Evolutionary conservation across 169 alveolate species (phyloP).

Genomic region (Prorocentrum cordatum): DNA sequence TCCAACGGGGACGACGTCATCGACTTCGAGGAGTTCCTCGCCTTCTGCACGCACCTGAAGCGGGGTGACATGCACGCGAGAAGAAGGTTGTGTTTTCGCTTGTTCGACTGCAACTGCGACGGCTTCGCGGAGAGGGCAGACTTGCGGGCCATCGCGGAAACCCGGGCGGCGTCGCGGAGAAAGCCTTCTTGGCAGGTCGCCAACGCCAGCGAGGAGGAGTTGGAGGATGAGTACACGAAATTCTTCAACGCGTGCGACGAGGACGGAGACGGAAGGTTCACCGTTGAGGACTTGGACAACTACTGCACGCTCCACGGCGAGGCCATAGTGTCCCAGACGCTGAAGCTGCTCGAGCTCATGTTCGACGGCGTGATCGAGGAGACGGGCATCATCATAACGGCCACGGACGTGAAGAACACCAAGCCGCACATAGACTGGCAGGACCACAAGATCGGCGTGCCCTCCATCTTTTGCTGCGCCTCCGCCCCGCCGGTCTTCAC

Average conservation of each 20-base stretch:
- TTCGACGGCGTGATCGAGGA: constrained; percentile 29
- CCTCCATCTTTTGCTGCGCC: constrained; percentile 35
- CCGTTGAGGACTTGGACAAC: constrained; percentile 46
- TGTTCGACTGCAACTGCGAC: constrained; percentile 37
- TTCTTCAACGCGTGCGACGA: constrained; percentile 45
- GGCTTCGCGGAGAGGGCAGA: constrained; percentile 55
- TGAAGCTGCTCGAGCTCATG: constrained; percentile 49
- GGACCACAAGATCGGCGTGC: constrained; percentile 48
- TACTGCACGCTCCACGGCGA: constrained; percentile 54
- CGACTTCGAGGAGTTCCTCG: constrained; percentile 7
- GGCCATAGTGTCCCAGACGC: constrained; percentile 23
- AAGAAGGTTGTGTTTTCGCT: constrained; percentile 47
- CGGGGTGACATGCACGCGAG: constrained; percentile 39
- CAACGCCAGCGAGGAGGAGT: background rate
- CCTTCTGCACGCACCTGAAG: constrained; percentile 27
- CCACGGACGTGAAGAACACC: constrained; percentile 48
- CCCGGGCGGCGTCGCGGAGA: constrained; percentile 19
- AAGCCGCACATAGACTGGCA: constrained; percentile 68
- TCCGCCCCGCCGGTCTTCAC: constrained; percentile 18
- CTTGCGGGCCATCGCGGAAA: constrained; percentile 50
- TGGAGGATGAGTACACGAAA: constrained; percentile 18
- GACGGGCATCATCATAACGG: constrained; percentile 54
- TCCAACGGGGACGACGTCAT: constrained; percentile 35
- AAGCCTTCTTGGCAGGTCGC: background rate
- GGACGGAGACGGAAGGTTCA: constrained; percentile 23